These are phyloP conservation scores for Xanthoconium purpureum DNA, from an alignment of 768 basidiomycete species.

Conservation along the genomic window DNA sequence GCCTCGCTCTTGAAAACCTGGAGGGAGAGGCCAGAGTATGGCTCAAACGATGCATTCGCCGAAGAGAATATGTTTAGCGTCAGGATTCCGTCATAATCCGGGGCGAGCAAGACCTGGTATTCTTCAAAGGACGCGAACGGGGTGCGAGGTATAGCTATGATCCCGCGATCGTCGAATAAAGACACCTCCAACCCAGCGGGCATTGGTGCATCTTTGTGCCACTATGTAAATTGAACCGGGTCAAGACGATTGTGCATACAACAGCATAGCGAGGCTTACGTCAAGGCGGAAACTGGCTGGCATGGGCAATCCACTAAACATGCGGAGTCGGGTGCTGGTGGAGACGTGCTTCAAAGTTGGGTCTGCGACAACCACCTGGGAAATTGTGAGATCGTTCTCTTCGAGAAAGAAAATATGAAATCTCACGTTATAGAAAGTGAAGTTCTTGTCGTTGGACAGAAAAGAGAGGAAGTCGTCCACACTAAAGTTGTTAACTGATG, in stretches of 20 bases:
- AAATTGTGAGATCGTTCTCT: background rate
- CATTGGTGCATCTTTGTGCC: background rate
- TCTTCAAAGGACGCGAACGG: background rate
- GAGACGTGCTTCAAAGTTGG: conserved; percentile 7
- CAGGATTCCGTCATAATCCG: conserved; percentile 3
- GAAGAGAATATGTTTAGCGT: conserved; percentile 2
- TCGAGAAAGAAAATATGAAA: background rate
- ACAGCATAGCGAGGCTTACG: background rate
- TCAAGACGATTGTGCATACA: background rate
- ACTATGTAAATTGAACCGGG: background rate
- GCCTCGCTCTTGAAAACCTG: background rate
- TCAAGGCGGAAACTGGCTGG: background rate
- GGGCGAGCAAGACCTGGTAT: background rate
- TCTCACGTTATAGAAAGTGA: conserved; percentile 7
- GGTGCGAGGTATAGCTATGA: background rate
- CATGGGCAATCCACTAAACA: background rate
- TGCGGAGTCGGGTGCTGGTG: conserved; percentile 8
- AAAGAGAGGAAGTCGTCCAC: conserved; percentile 1
- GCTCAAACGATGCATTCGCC: background rate
- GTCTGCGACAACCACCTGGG: conserved; percentile 9
- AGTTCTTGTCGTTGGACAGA: background rate
- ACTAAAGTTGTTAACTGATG: background rate
- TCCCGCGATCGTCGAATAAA: conserved; percentile 4
- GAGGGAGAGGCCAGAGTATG: conserved; percentile 9
- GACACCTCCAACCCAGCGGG: conserved; percentile 5